Base-by-base conservation (phyloP, 345 rosid species). In the Camelina sativa region DNA sequence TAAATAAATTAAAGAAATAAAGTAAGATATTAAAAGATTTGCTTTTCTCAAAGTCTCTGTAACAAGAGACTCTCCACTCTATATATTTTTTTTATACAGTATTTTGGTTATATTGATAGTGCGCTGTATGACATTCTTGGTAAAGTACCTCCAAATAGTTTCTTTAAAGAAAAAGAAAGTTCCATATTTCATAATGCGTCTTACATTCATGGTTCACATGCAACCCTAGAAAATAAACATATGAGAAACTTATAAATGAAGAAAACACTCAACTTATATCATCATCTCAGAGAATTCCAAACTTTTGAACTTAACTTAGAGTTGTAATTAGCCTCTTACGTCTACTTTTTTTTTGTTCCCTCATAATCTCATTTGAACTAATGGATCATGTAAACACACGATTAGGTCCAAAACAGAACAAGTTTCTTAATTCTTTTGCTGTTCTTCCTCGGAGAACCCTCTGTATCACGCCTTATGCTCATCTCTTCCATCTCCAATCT, bases 381-480 rank as follows among this genome's bases (percentile, higher is more conserved):
- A 55, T 57, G 51, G 59, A 56, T 28, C 65, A 46, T 65, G 37
- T 16, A 51, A 20, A 40, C 72, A 22, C 60, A 75, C 38, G 56
- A 15, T 62, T 69, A 62, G 34, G 75, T 69, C 71, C 75, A 76
- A 76, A 62, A 76, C 60, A 55, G 59, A 54, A 76, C 71, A 69
- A 76, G 60, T 38, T 70, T 76, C 75, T 76, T 76, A 5, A 76
- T 34, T 25, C 53, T 63, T 35, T 70, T 76, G 71, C 66, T 76
- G 53, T 48, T 69, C 75, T 70, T 76, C 80, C 28, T 76, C 9
- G 75, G 71, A 56, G 71, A 76, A 13, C 71, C 71, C 22, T 63
- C 50, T 35, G 54, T 38, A 25, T 34, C 80, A 76, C 71, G 35
- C 16, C 7, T 70, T 37, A 46, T 10, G 38, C 35, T 70, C 52